Evolutionary conservation across 2,329 filamentous ascomycete genomes (phyloP).

Genomic region (Pestalotiopsis sp.): DNA sequence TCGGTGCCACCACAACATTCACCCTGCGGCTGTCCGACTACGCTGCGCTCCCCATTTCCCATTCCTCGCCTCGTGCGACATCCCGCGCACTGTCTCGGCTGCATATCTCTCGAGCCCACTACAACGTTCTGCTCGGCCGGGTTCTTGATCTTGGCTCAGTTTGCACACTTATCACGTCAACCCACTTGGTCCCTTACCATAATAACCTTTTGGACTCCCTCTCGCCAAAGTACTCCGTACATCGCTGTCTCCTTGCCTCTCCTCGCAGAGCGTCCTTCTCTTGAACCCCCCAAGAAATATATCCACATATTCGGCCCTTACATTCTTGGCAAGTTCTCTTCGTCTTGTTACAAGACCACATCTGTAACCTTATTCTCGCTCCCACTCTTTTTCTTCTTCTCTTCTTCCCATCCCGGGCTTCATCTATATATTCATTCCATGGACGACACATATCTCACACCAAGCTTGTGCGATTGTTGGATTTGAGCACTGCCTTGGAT

Average conservation of each 20-base stretch:
- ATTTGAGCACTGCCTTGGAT: constrained; percentile 25
- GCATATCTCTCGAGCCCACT: not conserved
- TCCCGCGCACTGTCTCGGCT: constrained; percentile 9
- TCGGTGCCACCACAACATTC: not conserved
- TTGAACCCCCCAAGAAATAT: too few species aligned
- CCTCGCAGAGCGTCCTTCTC: not conserved
- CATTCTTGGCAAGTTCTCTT: too few species aligned
- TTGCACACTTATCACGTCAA: constrained; percentile 13
- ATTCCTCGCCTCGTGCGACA: constrained; percentile 1
- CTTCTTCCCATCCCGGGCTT: not conserved
- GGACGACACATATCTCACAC: constrained; percentile 27
- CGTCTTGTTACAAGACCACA: too few species aligned
- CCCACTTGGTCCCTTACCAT: not conserved
- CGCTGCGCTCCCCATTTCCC: not conserved
- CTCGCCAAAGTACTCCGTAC: not conserved
- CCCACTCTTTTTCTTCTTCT: constrained; percentile 1
- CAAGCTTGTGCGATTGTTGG: constrained; percentile 19
- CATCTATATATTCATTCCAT: constrained; percentile 25
- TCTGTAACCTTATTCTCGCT: constrained; percentile 14
- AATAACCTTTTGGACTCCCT: not conserved
- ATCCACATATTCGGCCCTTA: too few species aligned
- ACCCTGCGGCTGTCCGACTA: not conserved
- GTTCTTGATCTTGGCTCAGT: constrained; percentile 2
- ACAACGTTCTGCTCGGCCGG: constrained; percentile 1
- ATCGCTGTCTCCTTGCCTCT: not conserved